Percentiles rank a stretch among this genome's conserved stretches.
Evolutionary conservation across 108 stramenopile species (phyloP).

Genomic region (Bacterosira constricta): DNA sequence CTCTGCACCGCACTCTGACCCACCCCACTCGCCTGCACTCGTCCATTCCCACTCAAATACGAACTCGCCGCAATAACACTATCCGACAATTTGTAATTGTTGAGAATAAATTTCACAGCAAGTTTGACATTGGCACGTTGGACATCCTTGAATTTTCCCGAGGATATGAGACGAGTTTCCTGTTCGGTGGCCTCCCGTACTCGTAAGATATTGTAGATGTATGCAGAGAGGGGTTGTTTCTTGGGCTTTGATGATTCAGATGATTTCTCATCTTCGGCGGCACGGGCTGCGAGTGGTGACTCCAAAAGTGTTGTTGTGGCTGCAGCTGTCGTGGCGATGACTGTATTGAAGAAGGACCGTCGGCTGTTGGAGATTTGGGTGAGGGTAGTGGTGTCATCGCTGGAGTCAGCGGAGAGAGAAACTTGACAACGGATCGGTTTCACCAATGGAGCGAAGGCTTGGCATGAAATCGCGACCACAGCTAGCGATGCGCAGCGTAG

Average conservation of each 20-base stretch:
- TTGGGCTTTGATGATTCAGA: conserved; percentile 5
- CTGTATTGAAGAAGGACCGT: conserved; percentile 1
- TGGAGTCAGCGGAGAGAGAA: neutral
- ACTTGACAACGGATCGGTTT: neutral
- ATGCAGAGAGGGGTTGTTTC: conserved; percentile 33
- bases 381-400: neutral
- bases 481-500: neutral
- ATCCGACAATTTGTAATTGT: conserved; percentile 82
- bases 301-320: neutral
- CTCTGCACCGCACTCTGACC: conserved; percentile 73
- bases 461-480: neutral
- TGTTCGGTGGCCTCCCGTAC: conserved; percentile 86
- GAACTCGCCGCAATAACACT: conserved; percentile 70
- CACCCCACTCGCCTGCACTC: conserved; percentile 61
- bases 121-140: conserved; percentile 90
- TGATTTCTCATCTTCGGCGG: conserved; percentile 15
- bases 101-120: conserved; percentile 85
- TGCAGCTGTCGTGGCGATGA: neutral
- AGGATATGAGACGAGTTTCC: conserved; percentile 80
- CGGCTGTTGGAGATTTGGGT: neutral
- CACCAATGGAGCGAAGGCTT: neutral
- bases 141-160: conserved; percentile 88
- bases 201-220: conserved; percentile 70
- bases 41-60: conserved; percentile 55
- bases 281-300: conserved; percentile 9